A percentile compares a stretch with the other conserved stretches of the same genome.
Evolutionary conservation across 768 basidiomycete genomes (phyloP).

Genomic region (Suillus clintonianus): DNA sequence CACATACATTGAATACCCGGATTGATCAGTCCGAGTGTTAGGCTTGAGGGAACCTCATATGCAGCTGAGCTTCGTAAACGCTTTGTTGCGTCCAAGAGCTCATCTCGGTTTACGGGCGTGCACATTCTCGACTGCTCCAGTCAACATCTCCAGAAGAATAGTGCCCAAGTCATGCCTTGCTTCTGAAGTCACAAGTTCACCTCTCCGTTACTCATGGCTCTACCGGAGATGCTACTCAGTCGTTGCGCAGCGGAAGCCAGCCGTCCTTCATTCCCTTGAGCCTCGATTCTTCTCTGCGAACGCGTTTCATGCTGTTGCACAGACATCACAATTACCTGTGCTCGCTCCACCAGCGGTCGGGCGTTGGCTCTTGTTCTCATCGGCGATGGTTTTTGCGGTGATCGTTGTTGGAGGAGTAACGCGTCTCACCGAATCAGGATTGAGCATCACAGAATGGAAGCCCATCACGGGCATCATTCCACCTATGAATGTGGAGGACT

Average conservation of each 20-base stretch:
- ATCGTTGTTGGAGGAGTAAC: slow-evolving; percentile 96
- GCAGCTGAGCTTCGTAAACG: slow-evolving; percentile 20
- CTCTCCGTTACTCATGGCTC: slow-evolving; percentile 8
- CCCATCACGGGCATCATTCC: slow-evolving; percentile 89
- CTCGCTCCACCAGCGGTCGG: slow-evolving; percentile 73
- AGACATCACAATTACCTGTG: slow-evolving; percentile 44
- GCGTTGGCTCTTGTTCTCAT: slow-evolving; percentile 83
- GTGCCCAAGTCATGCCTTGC: slow-evolving; percentile 3
- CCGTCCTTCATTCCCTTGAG: slow-evolving; percentile 21
- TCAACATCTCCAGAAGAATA: not conserved
- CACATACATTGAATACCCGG: not conserved
- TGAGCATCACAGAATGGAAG: slow-evolving; percentile 98
- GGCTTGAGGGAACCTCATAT: slow-evolving; percentile 11
- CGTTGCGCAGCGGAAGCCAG: not conserved
- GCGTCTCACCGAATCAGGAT: slow-evolving; percentile 93
- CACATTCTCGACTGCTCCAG: not conserved
- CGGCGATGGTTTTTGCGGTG: slow-evolving; percentile 85
- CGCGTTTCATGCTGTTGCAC: slow-evolving; percentile 14
- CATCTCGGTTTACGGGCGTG: slow-evolving; percentile 7
- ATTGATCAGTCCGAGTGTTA: not conserved
- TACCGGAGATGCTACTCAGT: slow-evolving; percentile 6
- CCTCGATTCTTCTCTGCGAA: slow-evolving; percentile 44
- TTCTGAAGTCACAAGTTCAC: not conserved
- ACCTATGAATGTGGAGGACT: slow-evolving; percentile 72
- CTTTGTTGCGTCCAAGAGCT: slow-evolving; percentile 17